phyloP scores from a whole-genome alignment of 176 grass and related monocot species.

The Elaeis guineensis region DNA sequence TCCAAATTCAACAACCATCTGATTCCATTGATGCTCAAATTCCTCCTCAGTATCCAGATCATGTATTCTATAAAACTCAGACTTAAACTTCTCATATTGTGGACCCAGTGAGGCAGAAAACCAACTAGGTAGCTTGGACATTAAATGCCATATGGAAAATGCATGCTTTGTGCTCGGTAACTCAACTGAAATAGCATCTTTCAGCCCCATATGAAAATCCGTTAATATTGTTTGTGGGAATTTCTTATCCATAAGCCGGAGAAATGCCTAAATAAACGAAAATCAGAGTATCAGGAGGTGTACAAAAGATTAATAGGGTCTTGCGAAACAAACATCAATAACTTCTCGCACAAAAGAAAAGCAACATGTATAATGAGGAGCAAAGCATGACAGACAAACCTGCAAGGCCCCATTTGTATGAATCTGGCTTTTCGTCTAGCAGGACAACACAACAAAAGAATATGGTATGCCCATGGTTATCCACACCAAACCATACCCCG shows the following conservation, averaged over 20 bases:
- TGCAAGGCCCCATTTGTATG: slow-evolving; percentile 44
- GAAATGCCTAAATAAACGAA: slow-evolving; percentile 28
- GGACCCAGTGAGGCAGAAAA: slow-evolving; percentile 33
- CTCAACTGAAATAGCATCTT: slow-evolving; percentile 19
- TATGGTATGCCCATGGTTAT: slow-evolving; percentile 36
- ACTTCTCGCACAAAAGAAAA: background rate
- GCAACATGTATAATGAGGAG: background rate
- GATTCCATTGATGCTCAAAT: slow-evolving; percentile 30
- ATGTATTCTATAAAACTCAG: slow-evolving; percentile 32
- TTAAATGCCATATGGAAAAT: slow-evolving; percentile 31
- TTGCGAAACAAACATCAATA: too few species aligned
- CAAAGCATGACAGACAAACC: slow-evolving; percentile 9
- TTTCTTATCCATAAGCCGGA: slow-evolving; percentile 36
- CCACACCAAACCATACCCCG: slow-evolving; percentile 38
- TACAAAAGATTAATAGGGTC: too few species aligned
- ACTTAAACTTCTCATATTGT: slow-evolving; percentile 29
- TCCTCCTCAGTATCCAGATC: slow-evolving; percentile 24
- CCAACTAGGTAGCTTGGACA: slow-evolving; percentile 28
- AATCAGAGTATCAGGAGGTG: background rate
- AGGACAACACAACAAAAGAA: slow-evolving; percentile 46
- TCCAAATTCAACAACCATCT: slow-evolving; percentile 40
- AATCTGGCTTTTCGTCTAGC: slow-evolving; percentile 27
- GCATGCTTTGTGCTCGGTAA: slow-evolving; percentile 39
- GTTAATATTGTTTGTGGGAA: slow-evolving; percentile 42
- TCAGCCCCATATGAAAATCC: slow-evolving; percentile 26